phyloP scores from a whole-genome alignment of 2,329 filamentous ascomycete genomes.

The Xylaria polymorpha region DNA sequence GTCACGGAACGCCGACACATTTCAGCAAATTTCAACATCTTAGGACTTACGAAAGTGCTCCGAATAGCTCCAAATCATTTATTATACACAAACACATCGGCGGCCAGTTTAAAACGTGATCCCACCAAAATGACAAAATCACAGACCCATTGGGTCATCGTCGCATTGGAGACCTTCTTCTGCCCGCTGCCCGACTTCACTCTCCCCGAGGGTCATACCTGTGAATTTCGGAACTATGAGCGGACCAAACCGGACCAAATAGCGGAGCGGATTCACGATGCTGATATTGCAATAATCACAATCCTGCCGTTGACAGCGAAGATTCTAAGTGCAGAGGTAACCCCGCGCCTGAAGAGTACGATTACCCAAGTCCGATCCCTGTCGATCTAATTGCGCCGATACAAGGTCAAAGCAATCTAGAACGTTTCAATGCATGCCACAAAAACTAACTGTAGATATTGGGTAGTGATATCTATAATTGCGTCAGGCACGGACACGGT shows the following conservation, averaged over 20 bases:
- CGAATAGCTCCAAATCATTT: neutral
- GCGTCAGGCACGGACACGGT: constrained; percentile 55
- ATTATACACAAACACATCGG: neutral
- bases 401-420: neutral
- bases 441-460: constrained; percentile 1
- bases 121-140: constrained; percentile 26
- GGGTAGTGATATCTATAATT: constrained; percentile 49
- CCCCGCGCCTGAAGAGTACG: constrained; percentile 47
- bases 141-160: constrained; percentile 49
- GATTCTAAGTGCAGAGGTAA: constrained; percentile 43
- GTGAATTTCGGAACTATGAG: constrained; percentile 46
- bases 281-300: constrained; percentile 53
- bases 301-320: constrained; percentile 48
- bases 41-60: neutral
- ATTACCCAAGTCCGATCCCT: neutral
- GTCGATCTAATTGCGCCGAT: constrained; percentile 40
- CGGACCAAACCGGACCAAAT: constrained; percentile 46
- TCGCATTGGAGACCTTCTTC: constrained; percentile 51
- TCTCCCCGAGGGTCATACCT: constrained; percentile 51
- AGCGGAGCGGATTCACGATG: constrained; percentile 50
- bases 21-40: neutral
- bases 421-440: neutral
- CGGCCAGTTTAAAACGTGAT: neutral
- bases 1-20: constrained; percentile 6
- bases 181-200: constrained; percentile 46